Evolutionary conservation across 2,329 filamentous ascomycete genomes (phyloP), one percentile per base, ranked within the genome.

Genomic region (Verruconis gallopava): DNA sequence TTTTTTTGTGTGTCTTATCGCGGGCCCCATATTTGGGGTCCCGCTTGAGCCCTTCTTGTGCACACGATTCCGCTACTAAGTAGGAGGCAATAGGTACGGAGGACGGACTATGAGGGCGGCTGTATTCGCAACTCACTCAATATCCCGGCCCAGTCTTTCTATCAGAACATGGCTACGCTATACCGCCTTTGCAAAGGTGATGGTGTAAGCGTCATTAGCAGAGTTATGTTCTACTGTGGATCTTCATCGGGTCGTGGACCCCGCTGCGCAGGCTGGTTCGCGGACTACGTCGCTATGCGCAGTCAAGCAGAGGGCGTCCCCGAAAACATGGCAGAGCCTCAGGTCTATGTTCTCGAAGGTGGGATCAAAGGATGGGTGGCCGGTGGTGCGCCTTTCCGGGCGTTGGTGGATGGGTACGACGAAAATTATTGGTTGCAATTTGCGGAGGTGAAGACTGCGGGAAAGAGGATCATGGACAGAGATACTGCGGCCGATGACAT

Each of bases 81-180:
- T n/a, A n/a, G n/a, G n/a, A n/a, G n/a, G n/a, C n/a, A 9, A n/a
- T 30, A 30, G 25, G 25, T 30, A 30, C 61, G 65, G 17, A 55
- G 65, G 30, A 67, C 58, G n/a, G 65, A 68, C 50, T 68, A 64
- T 46, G 61, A 64, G 42, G 65, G 65, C 25, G 65, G 65, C 12
- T 51, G 56, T 4, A 64, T 68, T 37, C 53, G 57, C 18, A 64
- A 63, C n/a, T 64, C 60, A 48, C 49, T 68, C 21, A 68, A 68
- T 45, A 53, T 68, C 32, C 65, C 65, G n/a, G 65, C 65, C 0
- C 64, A 68, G 38, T 60, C 58, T 32, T 67, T 68, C 53, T 66
- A 61, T 51, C 55, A 60, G 58, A 67, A 67, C 47, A 51, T 60
- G 33, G 62, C 53, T 1, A 59, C 60, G n/a, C 51, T 68, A 41